Percentiles rank a stretch among this genome's conserved stretches.
Evolutionary conservation across 2,329 filamentous ascomycete genomes (phyloP).

Genomic region (Dryadomyces quercus-mongolicae): DNA sequence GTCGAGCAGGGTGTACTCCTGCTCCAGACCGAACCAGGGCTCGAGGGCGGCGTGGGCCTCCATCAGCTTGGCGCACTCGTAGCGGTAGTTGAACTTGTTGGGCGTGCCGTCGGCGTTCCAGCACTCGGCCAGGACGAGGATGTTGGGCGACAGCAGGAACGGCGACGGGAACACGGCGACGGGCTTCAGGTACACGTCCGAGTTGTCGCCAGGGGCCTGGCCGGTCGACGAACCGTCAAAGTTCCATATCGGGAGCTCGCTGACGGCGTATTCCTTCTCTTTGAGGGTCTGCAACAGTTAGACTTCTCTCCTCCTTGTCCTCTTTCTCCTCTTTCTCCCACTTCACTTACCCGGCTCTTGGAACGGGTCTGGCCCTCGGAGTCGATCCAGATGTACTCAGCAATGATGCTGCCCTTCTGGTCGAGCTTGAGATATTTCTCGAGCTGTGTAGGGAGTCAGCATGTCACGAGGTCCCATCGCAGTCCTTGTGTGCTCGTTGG

Average conservation of each 20-base stretch:
- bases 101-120: constrained; percentile 89
- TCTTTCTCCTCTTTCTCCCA: background rate
- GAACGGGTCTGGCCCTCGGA: constrained; percentile 72
- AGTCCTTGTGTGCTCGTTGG: background rate
- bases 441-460: constrained; percentile 43
- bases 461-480: background rate
- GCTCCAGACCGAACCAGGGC: constrained; percentile 97
- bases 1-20: constrained; percentile 93
- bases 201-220: constrained; percentile 68
- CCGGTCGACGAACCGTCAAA: constrained; percentile 67
- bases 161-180: constrained; percentile 65
- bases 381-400: constrained; percentile 64
- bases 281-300: constrained; percentile 11
- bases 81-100: constrained; percentile 97
- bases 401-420: constrained; percentile 80
- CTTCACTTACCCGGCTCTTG: constrained; percentile 77
- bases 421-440: constrained; percentile 84
- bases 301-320: background rate
- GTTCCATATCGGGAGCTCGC: constrained; percentile 65
- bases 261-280: constrained; percentile 16
- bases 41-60: constrained; percentile 68
- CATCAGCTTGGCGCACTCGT: constrained; percentile 85
- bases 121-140: constrained; percentile 88
- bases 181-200: constrained; percentile 44
- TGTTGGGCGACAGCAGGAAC: constrained; percentile 61